Evolutionary conservation across 176 grass and related monocot species (phyloP).

Genomic region (Cenchrus americanus): DNA sequence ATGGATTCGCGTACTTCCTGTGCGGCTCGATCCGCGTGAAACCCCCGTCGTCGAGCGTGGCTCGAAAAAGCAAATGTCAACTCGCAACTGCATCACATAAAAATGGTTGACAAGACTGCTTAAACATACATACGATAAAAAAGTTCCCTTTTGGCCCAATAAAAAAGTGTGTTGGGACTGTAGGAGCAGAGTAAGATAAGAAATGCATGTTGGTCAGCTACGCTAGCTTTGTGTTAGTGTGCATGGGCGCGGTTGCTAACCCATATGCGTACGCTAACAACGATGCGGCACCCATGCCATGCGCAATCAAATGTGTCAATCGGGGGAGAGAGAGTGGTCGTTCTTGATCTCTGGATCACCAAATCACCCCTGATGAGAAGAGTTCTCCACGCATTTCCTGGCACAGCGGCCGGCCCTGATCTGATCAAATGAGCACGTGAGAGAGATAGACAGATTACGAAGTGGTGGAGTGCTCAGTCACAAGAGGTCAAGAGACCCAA

Average conservation of each 20-base stretch:
- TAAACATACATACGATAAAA: neutral
- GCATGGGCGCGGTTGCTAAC: neutral
- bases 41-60: neutral
- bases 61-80: slow-evolving; percentile 32
- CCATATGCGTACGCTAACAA: slow-evolving; percentile 2
- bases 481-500: no score
- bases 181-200: no score
- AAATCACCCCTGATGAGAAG: slow-evolving; percentile 52
- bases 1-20: slow-evolving; percentile 31
- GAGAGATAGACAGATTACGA: neutral
- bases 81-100: neutral
- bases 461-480: no score
- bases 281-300: neutral
- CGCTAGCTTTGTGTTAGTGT: neutral
- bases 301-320: neutral
- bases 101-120: slow-evolving; percentile 15
- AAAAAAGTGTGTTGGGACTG: no score
- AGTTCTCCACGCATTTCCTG: slow-evolving; percentile 24
- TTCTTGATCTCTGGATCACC: slow-evolving; percentile 22
- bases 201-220: neutral
- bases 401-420: neutral
- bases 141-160: no score
- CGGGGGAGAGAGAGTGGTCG: neutral
- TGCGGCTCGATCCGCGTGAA: slow-evolving; percentile 13
- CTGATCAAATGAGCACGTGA: slow-evolving; percentile 39